Conservation (phyloP, 129 eudicot species). For the Flaveria ramosissima region DNA sequence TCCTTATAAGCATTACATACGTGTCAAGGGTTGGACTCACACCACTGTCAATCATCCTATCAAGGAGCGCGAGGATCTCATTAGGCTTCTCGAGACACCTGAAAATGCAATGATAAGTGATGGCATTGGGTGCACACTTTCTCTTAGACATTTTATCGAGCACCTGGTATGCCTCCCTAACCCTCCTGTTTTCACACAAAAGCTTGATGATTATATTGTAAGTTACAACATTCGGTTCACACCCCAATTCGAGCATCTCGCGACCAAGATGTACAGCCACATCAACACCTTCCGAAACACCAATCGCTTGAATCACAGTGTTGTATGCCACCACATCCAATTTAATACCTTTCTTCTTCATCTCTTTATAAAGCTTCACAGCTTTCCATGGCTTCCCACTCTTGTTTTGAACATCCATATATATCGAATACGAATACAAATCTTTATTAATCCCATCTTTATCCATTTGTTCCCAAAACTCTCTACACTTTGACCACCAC, state of each 20-base stretch:
- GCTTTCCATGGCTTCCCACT: conserved; percentile 95
- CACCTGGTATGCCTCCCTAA: conserved; percentile 63
- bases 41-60: conserved; percentile 79
- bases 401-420: conserved; percentile 84
- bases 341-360: conserved; percentile 75
- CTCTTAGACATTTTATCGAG: conserved; percentile 63
- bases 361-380: conserved; percentile 79
- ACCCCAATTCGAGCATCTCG: conserved; percentile 79
- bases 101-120: conserved; percentile 79
- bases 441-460: conserved; percentile 65
- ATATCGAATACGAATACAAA: conserved; percentile 82
- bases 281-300: conserved; percentile 81
- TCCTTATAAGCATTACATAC: conserved; percentile 85
- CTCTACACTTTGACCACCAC: conserved; percentile 92
- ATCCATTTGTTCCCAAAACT: conserved; percentile 96
- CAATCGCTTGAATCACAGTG: conserved; percentile 75
- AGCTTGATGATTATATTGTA: conserved; percentile 75
- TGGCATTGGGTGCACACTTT: conserved; percentile 75
- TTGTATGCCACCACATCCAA: conserved; percentile 91
- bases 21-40: conserved; percentile 74
- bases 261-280: conserved; percentile 65
- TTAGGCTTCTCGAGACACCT: conserved; percentile 70
- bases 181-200: conserved; percentile 76
- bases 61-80: conserved; percentile 76
- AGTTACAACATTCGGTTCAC: conserved; percentile 74